Conservation (phyloP, 208 protist genomes). For the Trypanosoma mega region DNA sequence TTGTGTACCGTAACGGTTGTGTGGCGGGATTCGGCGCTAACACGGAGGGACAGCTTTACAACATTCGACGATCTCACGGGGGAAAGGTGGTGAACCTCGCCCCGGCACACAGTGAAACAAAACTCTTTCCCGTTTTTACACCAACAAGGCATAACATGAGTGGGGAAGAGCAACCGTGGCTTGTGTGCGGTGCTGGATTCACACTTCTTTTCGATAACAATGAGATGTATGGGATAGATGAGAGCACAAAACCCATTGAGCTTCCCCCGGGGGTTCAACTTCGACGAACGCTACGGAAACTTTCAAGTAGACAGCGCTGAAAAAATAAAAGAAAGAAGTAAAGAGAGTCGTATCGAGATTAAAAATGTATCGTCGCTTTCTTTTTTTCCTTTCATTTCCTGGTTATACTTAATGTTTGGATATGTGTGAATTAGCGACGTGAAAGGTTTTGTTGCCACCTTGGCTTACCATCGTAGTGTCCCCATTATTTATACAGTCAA, state of each 20-base stretch:
- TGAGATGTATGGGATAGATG: slow-evolving; percentile 36
- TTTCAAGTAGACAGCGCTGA: background rate
- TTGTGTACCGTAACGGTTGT: slow-evolving; percentile 69
- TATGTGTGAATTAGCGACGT: too few relatives aligned
- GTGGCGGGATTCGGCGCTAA: slow-evolving; percentile 62
- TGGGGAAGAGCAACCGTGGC: slow-evolving; percentile 21
- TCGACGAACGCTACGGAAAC: background rate
- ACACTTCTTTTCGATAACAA: slow-evolving; percentile 57
- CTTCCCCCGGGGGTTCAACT: slow-evolving; percentile 31
- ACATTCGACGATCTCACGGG: slow-evolving; percentile 26
- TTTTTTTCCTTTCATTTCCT: too few relatives aligned
- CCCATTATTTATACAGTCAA: too few relatives aligned
- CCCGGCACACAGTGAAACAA: slow-evolving; percentile 31
- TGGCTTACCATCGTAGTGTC: too few relatives aligned
- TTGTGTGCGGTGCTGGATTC: slow-evolving; percentile 51
- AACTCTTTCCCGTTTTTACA: slow-evolving; percentile 42
- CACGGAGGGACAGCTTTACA: slow-evolving; percentile 67
- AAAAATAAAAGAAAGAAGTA: background rate
- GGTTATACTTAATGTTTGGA: too few relatives aligned
- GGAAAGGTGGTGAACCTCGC: slow-evolving; percentile 54
- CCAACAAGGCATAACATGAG: slow-evolving; percentile 4
- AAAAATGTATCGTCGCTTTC: too few relatives aligned
- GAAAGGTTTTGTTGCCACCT: too few relatives aligned
- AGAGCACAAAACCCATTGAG: slow-evolving; percentile 44
- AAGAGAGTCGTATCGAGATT: too few relatives aligned